Base-by-base conservation (phyloP, 2,329 filamentous ascomycete genomes). In the Fusarium incarnatum region DNA sequence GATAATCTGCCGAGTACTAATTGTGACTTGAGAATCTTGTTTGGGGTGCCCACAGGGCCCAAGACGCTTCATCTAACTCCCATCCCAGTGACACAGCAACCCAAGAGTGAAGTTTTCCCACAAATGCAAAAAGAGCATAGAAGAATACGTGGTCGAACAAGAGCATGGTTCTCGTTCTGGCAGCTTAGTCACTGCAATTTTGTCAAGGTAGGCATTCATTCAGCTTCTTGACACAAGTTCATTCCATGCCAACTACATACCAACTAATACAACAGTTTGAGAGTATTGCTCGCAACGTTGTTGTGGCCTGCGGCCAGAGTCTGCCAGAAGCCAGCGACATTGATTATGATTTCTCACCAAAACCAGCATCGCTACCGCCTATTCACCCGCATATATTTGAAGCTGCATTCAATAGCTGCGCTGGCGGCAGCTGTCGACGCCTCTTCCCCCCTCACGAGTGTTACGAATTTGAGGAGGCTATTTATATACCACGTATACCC, bases 121-220 rank as follows among this genome's bases (percentile, higher is more conserved):
- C 32, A 45, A 12, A 6, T 60, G n/a, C 57, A 60, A 22, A 11
- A n/a, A 10, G 46, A 63, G 40, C 53, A 60, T 15, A 53, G 12
- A n/a, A 60, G 22, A 42, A 34, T 53, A 12, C 55, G 60, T 27
- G 60, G 60, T 6, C 25, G 20, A 7, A 47, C 16, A 20, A 63
- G 47, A 27, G 30, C 40, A 27, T 60, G 56, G 37, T 41, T 63
- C 8, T 63, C 55, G 30, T 63, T 63, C 30, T 63, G 60, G 56
- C 60, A 63, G 48, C 56, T 60, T 4, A 63, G 47, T 13, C 46
- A 63, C 20, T 63, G 60, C 18, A 53, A 63, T 32, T 63, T 63
- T n/a, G 56, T 63, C 13, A 63, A 60, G 56, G 60, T 63, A 25
- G 3, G 20, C 22, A 12, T 27, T 8, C 2, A 18, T 46, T 11